Percentiles rank a stretch among this genome's conserved stretches.
These are phyloP conservation scores for Candida ulmi DNA, from an alignment of 805 yeast genomes.

Conservation along the genomic window DNA sequence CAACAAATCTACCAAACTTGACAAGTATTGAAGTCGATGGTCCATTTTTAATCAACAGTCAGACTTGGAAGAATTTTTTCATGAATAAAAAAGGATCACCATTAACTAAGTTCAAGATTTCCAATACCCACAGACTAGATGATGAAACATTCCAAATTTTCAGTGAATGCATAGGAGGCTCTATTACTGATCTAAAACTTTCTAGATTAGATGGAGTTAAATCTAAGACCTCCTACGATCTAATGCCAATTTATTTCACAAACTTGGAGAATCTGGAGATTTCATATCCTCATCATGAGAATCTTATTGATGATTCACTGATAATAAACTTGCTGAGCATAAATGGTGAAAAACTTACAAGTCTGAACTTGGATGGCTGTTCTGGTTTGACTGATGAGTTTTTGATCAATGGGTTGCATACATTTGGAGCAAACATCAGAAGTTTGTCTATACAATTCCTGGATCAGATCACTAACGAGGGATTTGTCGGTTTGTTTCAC, in stretches of 20 bases:
- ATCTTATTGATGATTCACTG: conserved; percentile 61
- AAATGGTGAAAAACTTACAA: conserved; percentile 54
- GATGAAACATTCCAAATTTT: conserved; percentile 59
- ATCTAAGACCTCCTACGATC: conserved; percentile 48
- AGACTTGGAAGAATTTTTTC: conserved; percentile 74
- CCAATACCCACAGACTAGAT: conserved; percentile 80
- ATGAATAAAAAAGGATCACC: conserved; percentile 43
- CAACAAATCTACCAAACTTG: conserved; percentile 51
- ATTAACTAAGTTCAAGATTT: conserved; percentile 54
- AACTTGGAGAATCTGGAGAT: conserved; percentile 56
- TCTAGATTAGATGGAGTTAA: conserved; percentile 70
- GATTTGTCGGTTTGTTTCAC: conserved; percentile 52
- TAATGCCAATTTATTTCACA: conserved; percentile 59
- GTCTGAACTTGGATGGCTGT: conserved; percentile 69
- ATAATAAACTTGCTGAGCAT: conserved; percentile 54
- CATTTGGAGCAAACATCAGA: conserved; percentile 52
- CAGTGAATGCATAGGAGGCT: conserved; percentile 53
- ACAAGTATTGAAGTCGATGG: conserved; percentile 71
- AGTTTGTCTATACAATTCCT: conserved; percentile 52
- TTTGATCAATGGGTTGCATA: conserved; percentile 48
- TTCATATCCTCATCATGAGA: conserved; percentile 61
- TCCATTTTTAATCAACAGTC: conserved; percentile 75
- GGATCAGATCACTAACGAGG: conserved; percentile 66
- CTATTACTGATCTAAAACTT: conserved; percentile 52
- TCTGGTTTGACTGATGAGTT: conserved; percentile 62